Evolutionary conservation across 345 rosid species (phyloP).

Genomic region (Salix dunnii): DNA sequence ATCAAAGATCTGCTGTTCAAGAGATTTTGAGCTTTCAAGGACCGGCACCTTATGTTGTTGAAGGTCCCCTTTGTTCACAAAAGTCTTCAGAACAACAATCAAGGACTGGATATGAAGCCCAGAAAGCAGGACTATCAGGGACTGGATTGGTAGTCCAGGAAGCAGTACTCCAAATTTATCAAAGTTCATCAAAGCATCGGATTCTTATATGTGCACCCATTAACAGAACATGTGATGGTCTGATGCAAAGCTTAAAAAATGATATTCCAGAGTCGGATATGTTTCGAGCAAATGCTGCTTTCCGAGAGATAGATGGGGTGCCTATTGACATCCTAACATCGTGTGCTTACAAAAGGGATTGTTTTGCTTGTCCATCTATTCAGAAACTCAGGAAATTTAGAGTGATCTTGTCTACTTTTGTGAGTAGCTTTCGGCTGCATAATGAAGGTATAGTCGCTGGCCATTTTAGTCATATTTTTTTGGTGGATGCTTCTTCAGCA

Average conservation of each 20-base stretch:
- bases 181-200: not conserved
- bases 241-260: slow-evolving; percentile 29
- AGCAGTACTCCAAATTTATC: slow-evolving; percentile 23
- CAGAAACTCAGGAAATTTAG: slow-evolving; percentile 10
- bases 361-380: slow-evolving; percentile 31
- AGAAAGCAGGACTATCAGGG: not conserved
- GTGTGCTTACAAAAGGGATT: slow-evolving; percentile 17
- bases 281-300: slow-evolving; percentile 44
- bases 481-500: slow-evolving; percentile 36
- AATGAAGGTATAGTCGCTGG: slow-evolving; percentile 24
- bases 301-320: slow-evolving; percentile 31
- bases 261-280: slow-evolving; percentile 18
- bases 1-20: slow-evolving; percentile 14
- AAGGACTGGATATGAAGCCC: slow-evolving; percentile 22
- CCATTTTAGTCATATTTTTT: slow-evolving; percentile 35
- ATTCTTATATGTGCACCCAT: slow-evolving; percentile 34
- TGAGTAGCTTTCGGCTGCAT: slow-evolving; percentile 27
- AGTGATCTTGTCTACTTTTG: slow-evolving; percentile 33
- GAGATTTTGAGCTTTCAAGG: slow-evolving; percentile 22
- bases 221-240: slow-evolving; percentile 34
- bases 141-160: no score
- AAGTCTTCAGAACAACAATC: slow-evolving; percentile 1
- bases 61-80: slow-evolving; percentile 20
- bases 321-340: slow-evolving; percentile 30
- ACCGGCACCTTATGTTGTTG: slow-evolving; percentile 30